Evolutionary conservation across 257 asterid genomes (phyloP), one percentile per base, ranked within the genome.

Genomic region (Solanum piurae): DNA sequence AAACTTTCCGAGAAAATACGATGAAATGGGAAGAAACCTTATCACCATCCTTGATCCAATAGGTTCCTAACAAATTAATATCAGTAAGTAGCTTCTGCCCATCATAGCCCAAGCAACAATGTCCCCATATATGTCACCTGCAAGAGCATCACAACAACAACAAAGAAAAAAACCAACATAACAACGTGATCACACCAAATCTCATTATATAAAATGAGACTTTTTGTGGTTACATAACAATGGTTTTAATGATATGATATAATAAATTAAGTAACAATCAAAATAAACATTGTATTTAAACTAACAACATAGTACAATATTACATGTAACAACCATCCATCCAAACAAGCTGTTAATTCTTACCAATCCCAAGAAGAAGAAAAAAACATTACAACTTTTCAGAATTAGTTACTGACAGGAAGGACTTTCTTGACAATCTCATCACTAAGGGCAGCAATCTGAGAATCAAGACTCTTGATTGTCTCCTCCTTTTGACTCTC

Each of bases 371-470:
- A 60, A 23, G 69, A 60, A 60, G 23, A 40, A 52, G 29, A 29
- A 44, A 20, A 20, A 49, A 1, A 55, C 25, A 21, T 60, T 23
- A 60, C 69, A 60, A 60, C 2, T 38, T 44, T 80, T 27, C 40
- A 80, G 68, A 79, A 16, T 80, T 46, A 80, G 85, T 80, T 80
- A 80, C 98, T 62, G 93, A 89, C 93, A 79, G 98, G 98, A 85
- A 97, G 97, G 72, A 97, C 98, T 92, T 95, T 97, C 91, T 94
- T 97, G 64, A 97, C 99, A 89, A 97, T 97, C 37, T 95, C 98
- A 73, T 95, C 90, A 88, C 99, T 95, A 18, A 96, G 94, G 0
- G 91, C 83, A 1, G 98, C 95, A 89, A 96, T 96, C 92, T 97
- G 99, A 13, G 98, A 94, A 68, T 97, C 99, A 12, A 97, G 98